These are phyloP conservation scores for Venturia carpophila DNA, from an alignment of 2,329 filamentous ascomycete genomes.

Conservation along the genomic window DNA sequence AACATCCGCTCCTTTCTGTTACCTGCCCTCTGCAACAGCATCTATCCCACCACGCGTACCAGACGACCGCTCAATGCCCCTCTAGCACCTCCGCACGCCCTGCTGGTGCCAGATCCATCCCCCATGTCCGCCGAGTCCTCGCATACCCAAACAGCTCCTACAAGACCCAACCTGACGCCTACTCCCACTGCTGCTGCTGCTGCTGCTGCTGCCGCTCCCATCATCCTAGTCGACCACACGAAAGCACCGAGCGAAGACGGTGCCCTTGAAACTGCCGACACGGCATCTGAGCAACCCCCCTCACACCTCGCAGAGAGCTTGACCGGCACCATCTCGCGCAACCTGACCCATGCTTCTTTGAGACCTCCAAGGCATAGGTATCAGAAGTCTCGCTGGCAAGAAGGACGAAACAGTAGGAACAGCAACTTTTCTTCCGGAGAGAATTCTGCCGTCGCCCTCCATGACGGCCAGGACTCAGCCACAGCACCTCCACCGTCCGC, in stretches of 20 bases:
- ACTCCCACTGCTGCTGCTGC: background rate
- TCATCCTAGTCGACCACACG: conserved; percentile 20
- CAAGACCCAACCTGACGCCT: background rate
- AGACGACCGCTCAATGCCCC: no score
- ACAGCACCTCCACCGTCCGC: background rate
- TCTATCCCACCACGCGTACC: no score
- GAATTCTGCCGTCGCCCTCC: background rate
- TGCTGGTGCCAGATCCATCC: background rate
- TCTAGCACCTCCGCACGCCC: background rate
- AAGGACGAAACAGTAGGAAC: conserved; percentile 11
- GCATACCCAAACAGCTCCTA: background rate
- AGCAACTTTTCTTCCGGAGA: background rate
- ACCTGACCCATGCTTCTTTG: conserved; percentile 16
- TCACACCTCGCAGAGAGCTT: background rate
- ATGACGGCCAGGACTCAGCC: background rate
- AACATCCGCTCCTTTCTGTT: no score
- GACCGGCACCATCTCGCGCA: conserved; percentile 15
- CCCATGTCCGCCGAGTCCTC: background rate
- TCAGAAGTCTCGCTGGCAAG: conserved; percentile 14
- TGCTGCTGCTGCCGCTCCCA: conserved; percentile 2
- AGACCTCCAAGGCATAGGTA: conserved; percentile 13
- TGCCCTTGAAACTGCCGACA: background rate
- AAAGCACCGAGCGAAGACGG: conserved; percentile 12
- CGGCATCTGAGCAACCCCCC: background rate
- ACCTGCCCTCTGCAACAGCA: no score